Evolutionary conservation across 768 basidiomycete species (phyloP), one percentile per base, ranked within the genome.

Genomic region (Mycena galericulata): DNA sequence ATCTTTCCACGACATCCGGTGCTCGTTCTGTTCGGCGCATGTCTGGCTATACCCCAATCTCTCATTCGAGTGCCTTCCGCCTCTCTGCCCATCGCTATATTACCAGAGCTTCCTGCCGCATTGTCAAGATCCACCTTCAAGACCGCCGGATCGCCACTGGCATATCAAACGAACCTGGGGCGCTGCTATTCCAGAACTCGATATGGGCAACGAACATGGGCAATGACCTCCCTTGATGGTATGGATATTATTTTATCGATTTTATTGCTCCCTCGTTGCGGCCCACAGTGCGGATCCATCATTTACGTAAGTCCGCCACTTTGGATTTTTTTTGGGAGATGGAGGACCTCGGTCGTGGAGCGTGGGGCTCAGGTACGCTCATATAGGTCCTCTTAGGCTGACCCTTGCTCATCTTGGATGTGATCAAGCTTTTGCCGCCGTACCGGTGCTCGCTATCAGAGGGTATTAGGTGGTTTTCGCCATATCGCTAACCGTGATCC

Each of bases 191-290:
- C 2, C 40, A 8, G 30, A 40, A 62, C 49, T 62, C 20, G 38
- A 36, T 20, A 53, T 40, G 60, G 38, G 18, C 26, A 15, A 29
- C 4, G n/a, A n/a, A 2, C 26, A 43, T 30, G 38, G 49, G 10
- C 10, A 41, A 51, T 11, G 36, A 36, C 40, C 24, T 32, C 60
- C 49, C 36, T 51, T 2, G 38, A 41, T 50, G 49, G 24, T n/a
- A 22, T 24, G 4, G 17, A 29, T n/a, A 22, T 41, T 9, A 41
- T 43, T 62, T 62, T 53, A 53, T 27, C 50, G 58, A 49, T 55
- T 62, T 62, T 63, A 45, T 63, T 63, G 38, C 18, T 29, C 38
- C 24, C 3, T 41, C 43, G 46, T 20, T 45, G 57, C 43, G 12
- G 57, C 30, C 3, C 20, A 5, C 43, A 30, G 2, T 58, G 57